Base-by-base conservation (phyloP, 2,329 filamentous ascomycete genomes). In the Beauveria asiatica region DNA sequence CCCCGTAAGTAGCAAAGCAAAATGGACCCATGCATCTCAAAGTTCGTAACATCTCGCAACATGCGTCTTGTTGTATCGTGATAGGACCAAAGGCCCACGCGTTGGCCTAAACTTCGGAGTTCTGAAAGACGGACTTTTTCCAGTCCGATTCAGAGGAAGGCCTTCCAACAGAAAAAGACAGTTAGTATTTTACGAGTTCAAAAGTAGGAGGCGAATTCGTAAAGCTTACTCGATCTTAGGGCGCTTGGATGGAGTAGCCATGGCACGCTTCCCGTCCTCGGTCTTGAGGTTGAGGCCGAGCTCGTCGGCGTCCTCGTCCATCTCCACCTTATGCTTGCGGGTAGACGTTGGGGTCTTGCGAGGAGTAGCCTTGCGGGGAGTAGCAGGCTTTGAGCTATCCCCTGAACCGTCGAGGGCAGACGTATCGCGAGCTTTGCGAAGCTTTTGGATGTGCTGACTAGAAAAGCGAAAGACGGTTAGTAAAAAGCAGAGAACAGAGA, bases 401-500 rank as follows among this genome's bases (percentile, higher is more conserved):
- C 60, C 62, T 0, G 64, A 64, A 17, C 64, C 66, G 37, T 67
- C 49, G 21, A 70, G 63, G 8, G 59, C 66, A 13, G 62, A 45
- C 5, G 66, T 67, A n/a, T 73, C 72, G 6, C 72, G 70, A 42
- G 63, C 69, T 62, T 69, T 71, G 62, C 74, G 74, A 3, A 79
- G 70, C 64, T 78, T 79, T 63, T 77, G 74, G 8, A 80, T 72
- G 39, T 80, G 77, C 65, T 79, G 77, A 50, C 77, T 79, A 53
- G 57, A 57, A 45, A 44, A 17, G 16, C n/a, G 49, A 48, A 23
- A 61, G 21, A 56, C 48, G 3, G 58, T 30, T 41, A 23, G 2
- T 21, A 8, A 23, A 8, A 10, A 37, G 17, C 1, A 41, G 37
- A 11, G n/a, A 7, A 50, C 3, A 5, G 17, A 23, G 2, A 11